A percentile compares a stretch with the other conserved stretches of the same genome.
phyloP scores from a whole-genome alignment of 257 asterid species.

The Solanum virginianum region DNA sequence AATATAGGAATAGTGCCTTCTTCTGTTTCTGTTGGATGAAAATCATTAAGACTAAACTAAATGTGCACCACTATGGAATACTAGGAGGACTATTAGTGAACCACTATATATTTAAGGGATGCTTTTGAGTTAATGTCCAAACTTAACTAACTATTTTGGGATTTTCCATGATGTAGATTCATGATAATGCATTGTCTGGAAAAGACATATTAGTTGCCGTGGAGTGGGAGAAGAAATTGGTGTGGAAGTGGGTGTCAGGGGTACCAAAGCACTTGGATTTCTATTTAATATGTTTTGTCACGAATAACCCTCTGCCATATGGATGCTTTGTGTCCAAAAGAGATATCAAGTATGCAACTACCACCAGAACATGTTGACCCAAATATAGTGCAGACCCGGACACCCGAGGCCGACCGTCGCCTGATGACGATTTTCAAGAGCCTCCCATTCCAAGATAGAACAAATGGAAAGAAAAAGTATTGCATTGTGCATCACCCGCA shows the following conservation, averaged over 20 bases:
- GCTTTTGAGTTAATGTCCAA: neutral
- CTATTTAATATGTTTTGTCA: neutral
- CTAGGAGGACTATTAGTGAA: neutral
- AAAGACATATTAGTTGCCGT: neutral
- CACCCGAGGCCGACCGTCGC: too few relatives aligned
- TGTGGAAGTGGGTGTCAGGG: neutral
- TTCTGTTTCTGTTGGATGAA: too few relatives aligned
- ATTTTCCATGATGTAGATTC: neutral
- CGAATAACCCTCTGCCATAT: neutral
- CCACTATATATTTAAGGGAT: neutral
- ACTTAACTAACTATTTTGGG: too few relatives aligned
- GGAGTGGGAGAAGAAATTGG: neutral
- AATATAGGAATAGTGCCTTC: too few relatives aligned
- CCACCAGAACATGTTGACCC: too few relatives aligned
- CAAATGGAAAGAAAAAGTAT: too few relatives aligned
- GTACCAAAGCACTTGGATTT: neutral
- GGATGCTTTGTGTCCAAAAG: neutral
- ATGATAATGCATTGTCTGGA: neutral
- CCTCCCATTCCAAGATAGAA: too few relatives aligned
- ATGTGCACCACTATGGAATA: neutral
- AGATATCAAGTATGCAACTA: too few relatives aligned
- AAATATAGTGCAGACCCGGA: too few relatives aligned
- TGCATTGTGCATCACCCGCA: too few relatives aligned
- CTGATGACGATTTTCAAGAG: too few relatives aligned
- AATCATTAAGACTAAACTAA: too few relatives aligned